Evolutionary conservation across 192 early-diverging fungal species (phyloP), one percentile per base, ranked within the genome.

Genomic region (Linnemannia hyalina): DNA sequence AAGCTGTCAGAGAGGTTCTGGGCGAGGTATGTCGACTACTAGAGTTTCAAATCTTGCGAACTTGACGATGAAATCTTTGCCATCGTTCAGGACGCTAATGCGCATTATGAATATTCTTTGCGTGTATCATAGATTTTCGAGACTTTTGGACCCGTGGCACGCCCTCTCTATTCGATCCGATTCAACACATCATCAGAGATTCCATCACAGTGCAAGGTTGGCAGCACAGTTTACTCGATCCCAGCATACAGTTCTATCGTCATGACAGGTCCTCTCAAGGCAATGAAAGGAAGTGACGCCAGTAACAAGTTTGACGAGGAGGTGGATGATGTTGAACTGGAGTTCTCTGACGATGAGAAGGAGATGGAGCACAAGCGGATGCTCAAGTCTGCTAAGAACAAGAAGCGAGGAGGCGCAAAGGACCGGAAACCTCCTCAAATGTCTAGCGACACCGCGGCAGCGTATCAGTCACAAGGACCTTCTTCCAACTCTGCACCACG

Each of bases 271-370:
- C 88, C 85, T 20, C 88, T 99, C 42, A 90, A 91, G 47, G 76
- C 80, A 8, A 71, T 93, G 29, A 99, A 96, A 82, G 98, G 97
- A 41, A 93, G 92, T 0, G 98, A 99, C 90, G 98, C 98, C 6
- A 96, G 95, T 63, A 99, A 99, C 80, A 80, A 92, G 42, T 95
- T 93, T 82, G 98, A 99, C 77, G 98, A 99, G 90, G 98, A 99
- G 78, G 90, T 96, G 0, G 93, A 80, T 41, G 96, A 94, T 3
- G 75, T 95, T 75, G 95, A 96, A 32, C 84, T 96, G 86, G 97
- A 98, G 80, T 99, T 98, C 84, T 98, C 97, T 20, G 98, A 99
- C 87, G 98, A 99, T 85, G 98, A 99, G 79, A 83, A 94, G 70
- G 98, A 99, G 82, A 79, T 81, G 73, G 90, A 93, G 63, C 88